Base-by-base conservation (phyloP, 371 early-diverging fungal genomes). In the Apophysomyces trapeziformis region DNA sequence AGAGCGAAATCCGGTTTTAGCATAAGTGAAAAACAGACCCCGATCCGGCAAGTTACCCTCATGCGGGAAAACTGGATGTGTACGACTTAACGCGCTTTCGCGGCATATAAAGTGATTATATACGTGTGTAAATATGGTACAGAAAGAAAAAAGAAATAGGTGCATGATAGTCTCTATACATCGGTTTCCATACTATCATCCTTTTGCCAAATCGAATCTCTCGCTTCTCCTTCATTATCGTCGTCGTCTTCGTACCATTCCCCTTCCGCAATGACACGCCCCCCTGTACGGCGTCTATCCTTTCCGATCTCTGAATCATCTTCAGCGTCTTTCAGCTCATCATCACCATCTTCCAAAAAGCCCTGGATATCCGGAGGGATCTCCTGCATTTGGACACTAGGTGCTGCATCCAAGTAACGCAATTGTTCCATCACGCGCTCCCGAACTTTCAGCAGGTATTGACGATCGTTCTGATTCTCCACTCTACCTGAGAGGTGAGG, bases 301-400 rank as follows among this genome's bases (percentile, higher is more conserved):
- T 85, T 83, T 14, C 82, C 83, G 38, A 65, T 66, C 47, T 80
- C 79, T 4, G 83, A 74, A 67, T 90, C 90, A 38, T 85, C 86
- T 64, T 77, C 60, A 2, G 74, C 71, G 69, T 90, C 88, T 39
- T 71, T 73, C 62, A 84, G 73, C 61, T 87, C 87, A 1, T 80
- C 79, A 32, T 87, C 86, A 56, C 85, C 83, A 68, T 88, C 88
- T 50, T 50, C 54, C 68, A 93, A 63, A 57, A 89, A 92, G 6
- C 91, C 92, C 67, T 92, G 92, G 41, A 93, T 90, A 70, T 91
- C 93, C 1, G 85, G 88, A 11, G 94, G 94, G 13, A 91, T 87
- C 61, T 88, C 88, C 67, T 94, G 93, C 96, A 99, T 96, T 77
- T 99, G 99, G 36, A 99, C 97, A 66, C 95, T 93, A 0, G 99